These are phyloP conservation scores for Aurantiochytrium sp. DNA, from an alignment of 108 stramenopile genomes.

Conservation along the genomic window DNA sequence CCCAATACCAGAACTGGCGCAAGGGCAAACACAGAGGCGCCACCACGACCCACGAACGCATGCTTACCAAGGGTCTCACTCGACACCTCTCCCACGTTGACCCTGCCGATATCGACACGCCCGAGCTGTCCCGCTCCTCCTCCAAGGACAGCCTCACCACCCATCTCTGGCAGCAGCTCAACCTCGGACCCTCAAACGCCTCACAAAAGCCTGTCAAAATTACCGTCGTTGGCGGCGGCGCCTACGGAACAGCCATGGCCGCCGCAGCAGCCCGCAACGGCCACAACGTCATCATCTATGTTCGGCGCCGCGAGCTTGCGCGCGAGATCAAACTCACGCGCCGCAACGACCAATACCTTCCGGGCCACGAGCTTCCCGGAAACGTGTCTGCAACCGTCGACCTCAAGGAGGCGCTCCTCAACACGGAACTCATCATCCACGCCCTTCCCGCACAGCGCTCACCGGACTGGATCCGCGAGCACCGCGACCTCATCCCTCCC, in stretches of 20 bases:
- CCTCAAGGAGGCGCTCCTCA: conserved; percentile 27
- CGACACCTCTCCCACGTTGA: background rate
- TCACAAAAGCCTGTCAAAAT: background rate
- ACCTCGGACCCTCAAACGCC: background rate
- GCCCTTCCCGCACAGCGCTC: conserved; percentile 66
- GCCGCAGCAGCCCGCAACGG: conserved; percentile 57
- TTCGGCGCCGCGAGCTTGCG: conserved; percentile 49
- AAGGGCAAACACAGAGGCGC: background rate
- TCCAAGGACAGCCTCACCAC: background rate
- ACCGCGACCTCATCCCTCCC: conserved; percentile 49
- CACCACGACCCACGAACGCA: background rate
- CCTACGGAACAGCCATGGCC: conserved; percentile 73
- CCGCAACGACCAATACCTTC: conserved; percentile 63
- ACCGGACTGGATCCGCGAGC: conserved; percentile 53
- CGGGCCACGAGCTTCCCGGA: conserved; percentile 50
- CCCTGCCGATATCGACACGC: background rate
- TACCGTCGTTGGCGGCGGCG: conserved; percentile 37
- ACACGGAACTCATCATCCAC: conserved; percentile 48
- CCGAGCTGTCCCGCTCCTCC: background rate
- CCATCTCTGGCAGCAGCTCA: background rate
- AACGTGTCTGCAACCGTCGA: conserved; percentile 45
- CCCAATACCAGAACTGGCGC: conserved; percentile 12
- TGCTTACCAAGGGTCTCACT: background rate
- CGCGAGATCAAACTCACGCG: conserved; percentile 43
- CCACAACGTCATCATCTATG: conserved; percentile 55